Evolutionary conservation across 2,329 filamentous ascomycete species (phyloP).

Genomic region (Venturia pyrina): DNA sequence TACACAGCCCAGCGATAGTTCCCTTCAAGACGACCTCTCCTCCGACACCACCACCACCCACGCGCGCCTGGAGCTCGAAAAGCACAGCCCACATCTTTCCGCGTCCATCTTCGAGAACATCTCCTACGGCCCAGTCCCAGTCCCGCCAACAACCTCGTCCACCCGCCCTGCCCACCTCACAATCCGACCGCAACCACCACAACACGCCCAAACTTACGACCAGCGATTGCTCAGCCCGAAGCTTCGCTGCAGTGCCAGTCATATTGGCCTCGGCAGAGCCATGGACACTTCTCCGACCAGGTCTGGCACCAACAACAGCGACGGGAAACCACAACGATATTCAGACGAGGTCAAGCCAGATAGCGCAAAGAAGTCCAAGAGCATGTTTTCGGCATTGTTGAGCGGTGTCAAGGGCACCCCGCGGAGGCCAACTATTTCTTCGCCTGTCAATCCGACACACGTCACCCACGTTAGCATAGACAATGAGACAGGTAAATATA

Average conservation of each 20-base stretch:
- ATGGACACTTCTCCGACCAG: constrained; percentile 29
- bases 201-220: constrained; percentile 34
- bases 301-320: constrained; percentile 35
- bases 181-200: background rate
- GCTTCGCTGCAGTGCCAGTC: constrained; percentile 33
- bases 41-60: background rate
- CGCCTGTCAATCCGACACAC: constrained; percentile 93
- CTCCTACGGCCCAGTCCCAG: background rate
- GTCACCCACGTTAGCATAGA: constrained; percentile 98
- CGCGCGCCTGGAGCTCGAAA: background rate
- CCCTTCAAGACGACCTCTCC: background rate
- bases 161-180: background rate
- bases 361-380: constrained; percentile 60
- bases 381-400: constrained; percentile 79
- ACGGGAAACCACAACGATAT: constrained; percentile 44
- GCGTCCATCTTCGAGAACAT: background rate
- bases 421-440: constrained; percentile 89
- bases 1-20: background rate
- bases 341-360: constrained; percentile 59
- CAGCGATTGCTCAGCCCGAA: constrained; percentile 44
- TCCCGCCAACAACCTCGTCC: background rate
- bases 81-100: background rate
- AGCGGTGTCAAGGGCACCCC: constrained; percentile 57
- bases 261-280: constrained; percentile 28
- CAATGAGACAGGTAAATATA: constrained; percentile 91